Conservation (phyloP, 768 basidiomycete genomes). For the Crassisporium funariophilum region DNA sequence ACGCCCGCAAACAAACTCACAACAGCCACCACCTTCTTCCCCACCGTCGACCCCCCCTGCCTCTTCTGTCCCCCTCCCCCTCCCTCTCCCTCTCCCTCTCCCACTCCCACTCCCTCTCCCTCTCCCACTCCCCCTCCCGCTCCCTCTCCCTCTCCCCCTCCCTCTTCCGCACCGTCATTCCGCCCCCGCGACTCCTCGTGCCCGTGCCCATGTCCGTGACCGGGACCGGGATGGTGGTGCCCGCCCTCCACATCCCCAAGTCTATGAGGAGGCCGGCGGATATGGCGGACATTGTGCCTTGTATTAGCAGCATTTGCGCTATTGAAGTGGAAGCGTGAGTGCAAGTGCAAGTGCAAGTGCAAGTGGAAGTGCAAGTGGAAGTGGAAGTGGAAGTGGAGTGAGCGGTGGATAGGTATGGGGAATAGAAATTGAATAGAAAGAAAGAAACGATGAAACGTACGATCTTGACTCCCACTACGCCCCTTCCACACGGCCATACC, state of each 20-base stretch:
- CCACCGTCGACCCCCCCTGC: slow-evolving; percentile 14
- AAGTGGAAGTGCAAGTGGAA: slow-evolving; percentile 80
- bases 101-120: background rate
- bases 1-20: slow-evolving; percentile 64
- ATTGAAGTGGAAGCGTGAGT: too few relatives aligned
- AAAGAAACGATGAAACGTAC: background rate
- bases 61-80: slow-evolving; percentile 17
- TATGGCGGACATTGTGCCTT: slow-evolving; percentile 17
- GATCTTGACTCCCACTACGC: slow-evolving; percentile 24
- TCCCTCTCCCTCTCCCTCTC: background rate
- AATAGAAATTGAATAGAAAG: too few relatives aligned
- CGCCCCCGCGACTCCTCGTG: background rate
- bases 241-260: slow-evolving; percentile 1
- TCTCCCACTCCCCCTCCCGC: background rate
- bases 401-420: background rate
- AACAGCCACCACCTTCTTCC: slow-evolving; percentile 57
- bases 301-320: slow-evolving; percentile 35
- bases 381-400: slow-evolving; percentile 61
- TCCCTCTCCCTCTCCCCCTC: too few relatives aligned
- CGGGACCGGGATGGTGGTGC: background rate
- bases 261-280: background rate
- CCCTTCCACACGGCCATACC: slow-evolving; percentile 50
- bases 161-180: too few relatives aligned
- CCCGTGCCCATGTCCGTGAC: slow-evolving; percentile 2
- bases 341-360: slow-evolving; percentile 79